These are phyloP conservation scores for Macrotyloma uniflorum DNA, from an alignment of 306 rosid species.

Conservation along the genomic window DNA sequence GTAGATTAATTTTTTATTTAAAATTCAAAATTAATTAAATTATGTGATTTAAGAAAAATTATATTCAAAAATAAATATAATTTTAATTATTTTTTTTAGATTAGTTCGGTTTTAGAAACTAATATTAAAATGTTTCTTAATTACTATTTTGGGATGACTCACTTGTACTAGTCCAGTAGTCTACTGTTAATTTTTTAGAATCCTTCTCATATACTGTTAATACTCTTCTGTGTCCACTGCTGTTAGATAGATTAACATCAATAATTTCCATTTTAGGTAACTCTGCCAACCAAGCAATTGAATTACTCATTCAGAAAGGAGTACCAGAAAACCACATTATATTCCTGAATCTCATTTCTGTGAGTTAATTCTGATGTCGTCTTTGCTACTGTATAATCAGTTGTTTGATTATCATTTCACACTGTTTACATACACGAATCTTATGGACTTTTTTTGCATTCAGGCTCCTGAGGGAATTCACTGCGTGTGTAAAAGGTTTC, in stretches of 20 bases:
- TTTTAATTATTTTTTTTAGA: too few relatives aligned
- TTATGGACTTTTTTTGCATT: constrained; percentile 10
- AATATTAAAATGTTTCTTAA: too few relatives aligned
- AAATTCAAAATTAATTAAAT: too few relatives aligned
- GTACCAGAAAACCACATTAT: constrained; percentile 94
- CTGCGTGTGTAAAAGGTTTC: constrained; percentile 83
- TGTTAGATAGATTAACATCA: constrained; percentile 33
- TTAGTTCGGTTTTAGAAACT: too few relatives aligned
- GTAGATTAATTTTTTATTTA: too few relatives aligned
- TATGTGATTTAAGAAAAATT: too few relatives aligned
- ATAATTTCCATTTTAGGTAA: constrained; percentile 62
- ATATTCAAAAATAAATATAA: too few relatives aligned
- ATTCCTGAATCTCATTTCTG: constrained; percentile 91
- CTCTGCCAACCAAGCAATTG: constrained; percentile 97
- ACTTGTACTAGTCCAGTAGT: background rate
- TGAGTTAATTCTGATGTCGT: constrained; percentile 52
- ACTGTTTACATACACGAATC: constrained; percentile 6
- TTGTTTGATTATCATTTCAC: constrained; percentile 10
- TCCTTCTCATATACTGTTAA: background rate
- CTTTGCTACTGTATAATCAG: background rate
- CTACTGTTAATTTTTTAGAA: background rate
- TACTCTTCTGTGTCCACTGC: background rate
- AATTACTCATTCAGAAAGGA: constrained; percentile 87
- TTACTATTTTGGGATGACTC: background rate
- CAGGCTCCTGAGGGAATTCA: constrained; percentile 99